phyloP scores from a whole-genome alignment of 2,329 filamentous ascomycete genomes.

The Claviceps cyperi region DNA sequence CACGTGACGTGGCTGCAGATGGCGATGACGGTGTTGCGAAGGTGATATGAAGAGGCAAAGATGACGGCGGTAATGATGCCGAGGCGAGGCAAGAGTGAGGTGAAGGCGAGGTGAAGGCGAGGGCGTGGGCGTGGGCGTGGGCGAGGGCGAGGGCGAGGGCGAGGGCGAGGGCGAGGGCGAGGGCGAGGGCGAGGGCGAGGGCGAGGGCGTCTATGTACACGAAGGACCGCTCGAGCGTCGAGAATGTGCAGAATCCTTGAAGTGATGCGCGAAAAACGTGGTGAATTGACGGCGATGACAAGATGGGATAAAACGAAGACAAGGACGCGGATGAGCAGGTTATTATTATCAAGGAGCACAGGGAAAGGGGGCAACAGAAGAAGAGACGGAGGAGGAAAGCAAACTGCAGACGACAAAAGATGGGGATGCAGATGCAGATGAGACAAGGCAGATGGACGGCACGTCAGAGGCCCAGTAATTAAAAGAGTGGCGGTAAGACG shows the following conservation, averaged over 20 bases:
- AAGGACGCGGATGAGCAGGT: not conserved
- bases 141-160: too few relatives aligned
- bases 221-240: not conserved
- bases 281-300: not conserved
- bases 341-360: not conserved
- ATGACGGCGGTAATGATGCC: not conserved
- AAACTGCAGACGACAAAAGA: not conserved
- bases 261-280: not conserved
- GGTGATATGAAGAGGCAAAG: not conserved
- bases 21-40: not conserved
- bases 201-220: not conserved
- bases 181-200: not conserved
- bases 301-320: not conserved
- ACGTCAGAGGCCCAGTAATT: not conserved
- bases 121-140: too few relatives aligned
- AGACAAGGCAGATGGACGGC: not conserved
- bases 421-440: not conserved
- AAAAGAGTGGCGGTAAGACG: conserved; percentile 1
- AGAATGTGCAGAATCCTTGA: not conserved
- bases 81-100: not conserved
- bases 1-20: not conserved
- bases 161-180: not conserved
- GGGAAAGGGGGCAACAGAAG: not conserved
- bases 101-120: not conserved
- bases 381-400: not conserved